phyloP scores from a whole-genome alignment of 2,329 filamentous ascomycete genomes.

The Hymenotorrendiella dingleyae region DNA sequence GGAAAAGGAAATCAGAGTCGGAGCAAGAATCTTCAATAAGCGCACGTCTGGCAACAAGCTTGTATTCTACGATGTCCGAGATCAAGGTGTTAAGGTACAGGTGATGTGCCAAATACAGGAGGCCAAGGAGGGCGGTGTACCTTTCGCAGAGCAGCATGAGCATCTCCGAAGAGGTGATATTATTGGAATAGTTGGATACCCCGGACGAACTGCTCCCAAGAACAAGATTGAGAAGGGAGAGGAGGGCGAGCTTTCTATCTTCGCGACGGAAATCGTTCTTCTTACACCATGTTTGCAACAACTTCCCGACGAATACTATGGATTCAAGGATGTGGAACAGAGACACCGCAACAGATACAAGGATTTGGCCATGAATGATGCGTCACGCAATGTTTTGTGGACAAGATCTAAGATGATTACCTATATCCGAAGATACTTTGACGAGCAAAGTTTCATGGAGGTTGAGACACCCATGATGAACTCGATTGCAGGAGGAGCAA shows the following conservation, averaged over 20 bases:
- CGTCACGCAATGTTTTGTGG: constrained; percentile 74
- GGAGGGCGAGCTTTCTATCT: constrained; percentile 90
- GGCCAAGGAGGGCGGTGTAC: constrained; percentile 54
- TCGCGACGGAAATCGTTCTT: constrained; percentile 78
- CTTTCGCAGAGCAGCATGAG: constrained; percentile 86
- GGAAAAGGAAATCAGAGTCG: constrained; percentile 70
- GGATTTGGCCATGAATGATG: constrained; percentile 91
- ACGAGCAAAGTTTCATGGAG: constrained; percentile 81
- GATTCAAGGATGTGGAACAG: constrained; percentile 92
- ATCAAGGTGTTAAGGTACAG: constrained; percentile 74
- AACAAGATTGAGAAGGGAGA: constrained; percentile 72
- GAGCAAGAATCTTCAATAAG: constrained; percentile 85
- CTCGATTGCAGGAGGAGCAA: constrained; percentile 89
- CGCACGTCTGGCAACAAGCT: constrained; percentile 77
- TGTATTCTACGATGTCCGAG: constrained; percentile 82
- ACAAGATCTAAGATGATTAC: constrained; percentile 82
- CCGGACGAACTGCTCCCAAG: constrained; percentile 83
- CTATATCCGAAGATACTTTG: constrained; percentile 83
- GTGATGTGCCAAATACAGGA: constrained; percentile 88
- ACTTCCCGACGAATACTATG: constrained; percentile 84
- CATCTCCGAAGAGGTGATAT: constrained; percentile 86
- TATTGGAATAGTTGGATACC: constrained; percentile 79
- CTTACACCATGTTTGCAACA: constrained; percentile 88
- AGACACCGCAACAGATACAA: constrained; percentile 90
- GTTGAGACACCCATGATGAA: constrained; percentile 99